These are phyloP conservation scores for Trichoderma breve DNA, from an alignment of 2,329 filamentous ascomycete genomes.

Conservation along the genomic window DNA sequence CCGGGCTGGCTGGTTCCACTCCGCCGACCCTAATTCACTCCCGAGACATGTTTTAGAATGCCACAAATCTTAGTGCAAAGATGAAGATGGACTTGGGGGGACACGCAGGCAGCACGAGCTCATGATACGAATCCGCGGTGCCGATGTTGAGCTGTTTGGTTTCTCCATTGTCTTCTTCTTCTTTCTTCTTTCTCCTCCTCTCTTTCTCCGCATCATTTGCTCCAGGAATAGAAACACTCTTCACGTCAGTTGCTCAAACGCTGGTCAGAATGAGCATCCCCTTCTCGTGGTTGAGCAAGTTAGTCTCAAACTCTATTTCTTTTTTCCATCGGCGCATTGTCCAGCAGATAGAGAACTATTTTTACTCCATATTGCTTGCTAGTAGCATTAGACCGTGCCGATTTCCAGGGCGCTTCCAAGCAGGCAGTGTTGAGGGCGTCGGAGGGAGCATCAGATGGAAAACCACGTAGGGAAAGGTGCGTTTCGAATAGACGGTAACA, in stretches of 20 bases:
- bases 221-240: background rate
- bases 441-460: constrained; percentile 10
- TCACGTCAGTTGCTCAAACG: background rate
- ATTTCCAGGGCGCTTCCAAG: constrained; percentile 2
- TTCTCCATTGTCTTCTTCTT: background rate
- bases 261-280: background rate
- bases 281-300: background rate
- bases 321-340: background rate
- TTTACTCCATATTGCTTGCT: constrained; percentile 2
- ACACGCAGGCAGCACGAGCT: background rate
- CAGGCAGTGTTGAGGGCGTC: constrained; percentile 1
- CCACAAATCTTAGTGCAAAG: background rate
- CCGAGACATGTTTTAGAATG: constrained; percentile 13
- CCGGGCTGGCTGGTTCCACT: constrained; percentile 9
- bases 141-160: background rate
- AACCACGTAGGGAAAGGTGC: constrained; percentile 2
- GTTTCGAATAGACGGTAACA: background rate
- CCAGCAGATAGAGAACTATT: background rate
- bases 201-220: too few relatives aligned
- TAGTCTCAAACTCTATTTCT: background rate
- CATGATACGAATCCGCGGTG: background rate
- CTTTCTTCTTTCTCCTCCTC: background rate
- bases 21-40: constrained; percentile 6
- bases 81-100: background rate
- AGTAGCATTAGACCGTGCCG: background rate